Evolutionary conservation across 257 asterid species (phyloP).

Genomic region (Solanum sparsipilum): DNA sequence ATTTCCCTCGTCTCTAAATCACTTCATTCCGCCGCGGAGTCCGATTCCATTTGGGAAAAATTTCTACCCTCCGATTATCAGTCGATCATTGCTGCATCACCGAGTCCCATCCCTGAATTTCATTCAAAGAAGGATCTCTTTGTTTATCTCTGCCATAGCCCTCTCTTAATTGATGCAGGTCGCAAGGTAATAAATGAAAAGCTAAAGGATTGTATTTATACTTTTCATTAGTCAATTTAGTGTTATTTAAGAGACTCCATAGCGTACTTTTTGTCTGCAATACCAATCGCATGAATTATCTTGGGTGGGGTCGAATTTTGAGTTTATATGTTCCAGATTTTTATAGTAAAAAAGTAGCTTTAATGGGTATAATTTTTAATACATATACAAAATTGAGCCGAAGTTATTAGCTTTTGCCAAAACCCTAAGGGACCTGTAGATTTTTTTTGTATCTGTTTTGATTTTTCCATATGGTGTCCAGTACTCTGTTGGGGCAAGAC

Average conservation of each 20-base stretch:
- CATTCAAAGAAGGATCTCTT: not conserved
- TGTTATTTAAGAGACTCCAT: not conserved
- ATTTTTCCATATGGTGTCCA: too few relatives aligned
- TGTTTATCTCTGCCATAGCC: not conserved
- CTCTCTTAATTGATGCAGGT: constrained; percentile 2
- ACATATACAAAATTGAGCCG: not conserved
- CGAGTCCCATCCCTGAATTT: not conserved
- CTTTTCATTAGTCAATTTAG: too few relatives aligned
- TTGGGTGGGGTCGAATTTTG: not conserved
- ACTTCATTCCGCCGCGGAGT: not conserved
- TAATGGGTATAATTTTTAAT: not conserved
- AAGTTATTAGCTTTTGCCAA: not conserved
- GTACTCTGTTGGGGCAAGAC: too few relatives aligned
- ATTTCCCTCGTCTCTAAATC: not conserved
- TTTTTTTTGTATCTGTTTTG: too few relatives aligned
- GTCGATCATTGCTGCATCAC: not conserved
- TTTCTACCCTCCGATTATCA: not conserved
- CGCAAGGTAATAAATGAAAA: not conserved
- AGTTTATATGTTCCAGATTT: not conserved
- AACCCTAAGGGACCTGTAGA: too few relatives aligned
- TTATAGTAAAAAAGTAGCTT: not conserved
- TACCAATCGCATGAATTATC: not conserved
- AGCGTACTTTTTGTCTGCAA: not conserved
- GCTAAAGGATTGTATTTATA: not conserved
- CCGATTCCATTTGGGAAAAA: not conserved